Evolutionary conservation across 2,329 filamentous ascomycete genomes (phyloP).

Genomic region (Penicillium concentricum): DNA sequence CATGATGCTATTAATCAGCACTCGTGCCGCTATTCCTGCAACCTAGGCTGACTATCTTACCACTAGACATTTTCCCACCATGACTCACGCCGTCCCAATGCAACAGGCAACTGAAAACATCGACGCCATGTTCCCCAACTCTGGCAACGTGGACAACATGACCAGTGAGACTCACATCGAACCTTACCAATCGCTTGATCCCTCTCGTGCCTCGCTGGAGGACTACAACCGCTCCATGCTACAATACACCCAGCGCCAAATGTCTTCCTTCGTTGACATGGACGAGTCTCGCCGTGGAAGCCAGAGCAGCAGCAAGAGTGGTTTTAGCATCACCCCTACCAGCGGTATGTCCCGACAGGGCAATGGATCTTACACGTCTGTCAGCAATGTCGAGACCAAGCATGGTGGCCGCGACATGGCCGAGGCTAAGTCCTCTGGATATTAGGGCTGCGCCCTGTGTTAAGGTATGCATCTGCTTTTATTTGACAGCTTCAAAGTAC

Average conservation of each 20-base stretch:
- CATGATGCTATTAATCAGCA: background rate
- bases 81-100: slow-evolving; percentile 18
- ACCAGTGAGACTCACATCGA: slow-evolving; percentile 16
- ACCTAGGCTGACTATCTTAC: slow-evolving; percentile 2
- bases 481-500: no score
- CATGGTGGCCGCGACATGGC: background rate
- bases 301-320: slow-evolving; percentile 31
- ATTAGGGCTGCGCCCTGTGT: background rate
- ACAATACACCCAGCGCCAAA: slow-evolving; percentile 39
- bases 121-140: slow-evolving; percentile 20
- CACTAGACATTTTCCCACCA: slow-evolving; percentile 13
- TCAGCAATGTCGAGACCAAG: slow-evolving; percentile 6
- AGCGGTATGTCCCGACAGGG: slow-evolving; percentile 18
- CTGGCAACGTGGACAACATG: slow-evolving; percentile 17
- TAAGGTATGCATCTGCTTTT: slow-evolving; percentile 4
- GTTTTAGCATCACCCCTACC: slow-evolving; percentile 23
- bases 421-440: slow-evolving; percentile 6
- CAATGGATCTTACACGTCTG: slow-evolving; percentile 18
- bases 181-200: slow-evolving; percentile 22
- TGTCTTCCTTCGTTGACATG: slow-evolving; percentile 33
- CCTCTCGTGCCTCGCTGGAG: slow-evolving; percentile 30
- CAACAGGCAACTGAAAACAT: slow-evolving; percentile 18
- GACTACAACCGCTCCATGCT: slow-evolving; percentile 42
- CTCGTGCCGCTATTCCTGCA: background rate
- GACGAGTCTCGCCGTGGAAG: slow-evolving; percentile 21